Evolutionary conservation across 140 eudicot genomes (phyloP).

Genomic region (Ambrosia hybrid): DNA sequence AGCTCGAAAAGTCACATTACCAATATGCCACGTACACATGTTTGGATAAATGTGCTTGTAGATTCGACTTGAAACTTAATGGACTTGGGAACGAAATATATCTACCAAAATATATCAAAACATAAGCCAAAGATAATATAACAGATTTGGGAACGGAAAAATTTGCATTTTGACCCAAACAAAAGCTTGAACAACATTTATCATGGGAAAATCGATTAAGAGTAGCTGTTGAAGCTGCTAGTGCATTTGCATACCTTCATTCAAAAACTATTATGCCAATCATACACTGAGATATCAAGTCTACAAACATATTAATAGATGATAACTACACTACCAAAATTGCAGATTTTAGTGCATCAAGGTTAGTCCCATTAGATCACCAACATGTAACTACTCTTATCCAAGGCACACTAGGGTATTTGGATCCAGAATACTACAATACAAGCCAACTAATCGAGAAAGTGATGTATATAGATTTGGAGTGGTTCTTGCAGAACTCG

Average conservation of each 20-base stretch:
- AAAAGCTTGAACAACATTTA: no score
- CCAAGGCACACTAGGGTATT: neutral
- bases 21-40: no score
- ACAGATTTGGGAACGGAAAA: no score
- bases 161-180: no score
- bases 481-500: neutral
- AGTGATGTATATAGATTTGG: neutral
- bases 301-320: neutral
- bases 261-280: neutral
- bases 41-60: no score
- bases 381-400: conserved; percentile 1
- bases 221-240: neutral
- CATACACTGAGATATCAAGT: neutral
- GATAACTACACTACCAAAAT: neutral
- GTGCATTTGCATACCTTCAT: neutral
- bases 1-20: no score
- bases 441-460: neutral
- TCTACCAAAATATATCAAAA: no score
- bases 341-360: conserved; percentile 6
- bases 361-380: conserved; percentile 1
- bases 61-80: no score
- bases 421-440: neutral
- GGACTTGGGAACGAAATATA: no score
- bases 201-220: no score
- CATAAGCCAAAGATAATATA: no score